Evolutionary conservation across 306 rosid genomes (phyloP), one percentile per base, ranked within the genome.

Genomic region (Vicia faba): DNA sequence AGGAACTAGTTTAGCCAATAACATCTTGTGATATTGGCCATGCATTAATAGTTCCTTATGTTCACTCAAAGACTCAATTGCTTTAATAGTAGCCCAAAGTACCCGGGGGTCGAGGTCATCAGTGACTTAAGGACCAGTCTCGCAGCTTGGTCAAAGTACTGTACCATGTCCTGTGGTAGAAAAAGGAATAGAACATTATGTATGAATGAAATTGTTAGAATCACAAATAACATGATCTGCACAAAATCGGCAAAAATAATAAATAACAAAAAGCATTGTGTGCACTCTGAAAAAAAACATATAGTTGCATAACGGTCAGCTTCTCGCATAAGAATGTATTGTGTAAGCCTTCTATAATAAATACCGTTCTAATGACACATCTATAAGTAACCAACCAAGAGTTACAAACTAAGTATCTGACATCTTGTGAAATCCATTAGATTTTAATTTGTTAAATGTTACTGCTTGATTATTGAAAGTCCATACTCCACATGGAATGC

Each of bases 81-180:
- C 58, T 13, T 39, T 10, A 20, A 66, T 41, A 50, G 77, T 44
- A 71, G 73, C 77, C 73, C 72, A 71, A 33, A 38, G 20, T 7
- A 66, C 64, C 3, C 73, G 73, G 50, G 53, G 65, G 60, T 77
- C 55, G 45, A 1, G 9, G 50, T 77, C 74, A 46, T 14, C 49
- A 77, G 31, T 60, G 53, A 49, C 11, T 11, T n/a, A 4, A 50
- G 35, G 5, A 77, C 31, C 50, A 77, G 8, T 8, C 9, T 66
- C 36, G 5, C 59, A 19, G 45, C 43, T 13, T 71, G 51, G 3
- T 40, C 43, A 28, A 41, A 41, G 69, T 28, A 3, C 25, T 12
- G 11, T 9, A 29, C 11, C 29, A 29, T 15, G 3, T 25, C 33
- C 81, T 77, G 69, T 31, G n/a, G 48, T 56, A 57, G 53, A 53